phyloP scores from a whole-genome alignment of 75 land plant species.

The Selaginella moellendorffii region DNA sequence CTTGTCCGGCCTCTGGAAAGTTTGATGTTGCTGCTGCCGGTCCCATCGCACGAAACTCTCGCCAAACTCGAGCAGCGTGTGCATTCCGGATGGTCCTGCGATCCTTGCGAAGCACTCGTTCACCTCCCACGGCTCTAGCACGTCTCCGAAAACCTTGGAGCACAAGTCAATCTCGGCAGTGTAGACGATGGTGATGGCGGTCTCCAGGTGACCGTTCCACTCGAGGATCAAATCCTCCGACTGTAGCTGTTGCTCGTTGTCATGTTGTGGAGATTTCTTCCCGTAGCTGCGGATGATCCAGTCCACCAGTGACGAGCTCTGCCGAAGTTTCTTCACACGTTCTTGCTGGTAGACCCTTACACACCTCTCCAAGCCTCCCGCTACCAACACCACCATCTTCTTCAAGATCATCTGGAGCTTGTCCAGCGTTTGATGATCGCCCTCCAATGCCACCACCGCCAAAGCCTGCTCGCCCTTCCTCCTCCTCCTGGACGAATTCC shows the following conservation, averaged over 20 bases:
- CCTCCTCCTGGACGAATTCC: neutral
- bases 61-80: neutral
- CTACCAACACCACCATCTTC: slow-evolving; percentile 20
- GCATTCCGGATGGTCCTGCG: neutral
- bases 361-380: neutral
- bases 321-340: neutral
- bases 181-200: too few relatives aligned
- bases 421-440: too few relatives aligned
- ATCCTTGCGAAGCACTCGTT: neutral
- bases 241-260: too few relatives aligned
- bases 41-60: too few relatives aligned
- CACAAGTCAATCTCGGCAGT: neutral
- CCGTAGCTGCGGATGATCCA: neutral
- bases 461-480: neutral
- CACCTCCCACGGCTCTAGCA: neutral
- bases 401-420: slow-evolving; percentile 36
- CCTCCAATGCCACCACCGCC: slow-evolving; percentile 1
- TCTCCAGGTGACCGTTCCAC: too few relatives aligned
- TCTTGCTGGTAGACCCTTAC: neutral
- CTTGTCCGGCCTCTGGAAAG: neutral
- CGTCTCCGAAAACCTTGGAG: neutral
- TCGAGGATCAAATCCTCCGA: too few relatives aligned
- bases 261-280: neutral
- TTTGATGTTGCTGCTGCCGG: neutral
- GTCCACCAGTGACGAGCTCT: neutral